Base-by-base conservation (phyloP, 2,329 filamentous ascomycete genomes). In the Fusarium sublunatum region DNA sequence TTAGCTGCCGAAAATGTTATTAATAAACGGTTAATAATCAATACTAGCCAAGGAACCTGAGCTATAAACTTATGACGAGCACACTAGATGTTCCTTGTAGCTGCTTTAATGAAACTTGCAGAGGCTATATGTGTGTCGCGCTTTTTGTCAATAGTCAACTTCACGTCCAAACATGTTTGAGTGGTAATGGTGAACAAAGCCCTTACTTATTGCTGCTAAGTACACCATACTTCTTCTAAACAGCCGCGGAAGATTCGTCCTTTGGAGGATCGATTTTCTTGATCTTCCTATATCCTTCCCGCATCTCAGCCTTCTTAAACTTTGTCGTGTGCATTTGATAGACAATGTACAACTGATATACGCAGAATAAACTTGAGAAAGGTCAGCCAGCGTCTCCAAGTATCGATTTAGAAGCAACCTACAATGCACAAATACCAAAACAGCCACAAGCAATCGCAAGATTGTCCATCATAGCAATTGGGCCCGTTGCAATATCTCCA, bases 391-490 rank as follows among this genome's bases (percentile, higher is more conserved):
- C 4, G 2, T 3, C 10, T 8, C 29, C 1, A 13, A 1, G 11
- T 4, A 2, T 13, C 5, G 5, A 5, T 6, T 6, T 12, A 2
- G 6, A 2, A 0, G 1, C 3, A 19, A 61, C 61, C 42, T 28
- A 65, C 62, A 65, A 65, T 13, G 61, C 57, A 8, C 43, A 53
- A 26, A 65, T 36, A 10, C 57, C 62, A 26, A 65, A 65, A 9
- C 61, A 62, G 9, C 61, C 62, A 15, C 61, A 65, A 2, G 57
- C 44, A n/a, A 62, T 58, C 4, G 52, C 39, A 3, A 65, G 53
- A 6, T 62, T 65, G 12, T 65, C 36, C 35, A 65, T 13, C 57
- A 62, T 42, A 2, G 42, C 47, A 9, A 65, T 29, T 0, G 61
- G 12, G 3, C 61, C 61, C 2, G 39, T 51, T 2, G 56, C 46